Base-by-base conservation (phyloP, 805 yeast genomes). In the Metahyphopichia silvanorum region DNA sequence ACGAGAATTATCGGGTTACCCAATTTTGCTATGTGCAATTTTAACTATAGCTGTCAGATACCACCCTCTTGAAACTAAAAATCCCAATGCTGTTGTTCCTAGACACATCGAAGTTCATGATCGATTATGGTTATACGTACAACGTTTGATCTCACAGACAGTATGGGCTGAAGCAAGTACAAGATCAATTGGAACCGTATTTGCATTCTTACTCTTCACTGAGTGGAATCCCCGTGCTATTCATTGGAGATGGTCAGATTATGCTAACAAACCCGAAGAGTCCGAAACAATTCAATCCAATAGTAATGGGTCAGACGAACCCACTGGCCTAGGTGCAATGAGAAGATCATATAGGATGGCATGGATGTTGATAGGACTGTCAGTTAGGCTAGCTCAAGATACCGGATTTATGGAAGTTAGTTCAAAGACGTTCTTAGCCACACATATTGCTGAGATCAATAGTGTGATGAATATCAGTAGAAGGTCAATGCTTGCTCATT, bases 161-260 rank as follows among this genome's bases (percentile, higher is more conserved):
- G 88, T 86, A 4, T 88, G 96, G 96, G 96, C 95, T 1, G 96
- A 86, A 51, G 93, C 95, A 0, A 80, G 86, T 37, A 84, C 93
- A 5, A 64, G 96, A 41, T 82, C 93, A 0, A 75, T 88, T 3
- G 96, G 96, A 1, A 86, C 96, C 0, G 80, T 88, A 5, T 70
- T 84, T 39, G 89, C 96, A 1, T 86, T 89, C 50, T 58, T 89
- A 31, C 63, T 89, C 12, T 82, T 86, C 46, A 85, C 96, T 0
- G 97, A 91, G 55, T 89, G 98, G 98, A 87, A 88, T 46, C 96
- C 96, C 3, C 66, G 96, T 33, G 95, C 96, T 3, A 87, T 88
- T 39, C 96, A 88, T 55, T 82, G 88, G 82, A 63, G 87, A 43
- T 77, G 91, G 85, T 61, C 79, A 1, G 95, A 89, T 57, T 85